Conservation (phyloP, 129 eudicot genomes). For the Lonicera japonica region DNA sequence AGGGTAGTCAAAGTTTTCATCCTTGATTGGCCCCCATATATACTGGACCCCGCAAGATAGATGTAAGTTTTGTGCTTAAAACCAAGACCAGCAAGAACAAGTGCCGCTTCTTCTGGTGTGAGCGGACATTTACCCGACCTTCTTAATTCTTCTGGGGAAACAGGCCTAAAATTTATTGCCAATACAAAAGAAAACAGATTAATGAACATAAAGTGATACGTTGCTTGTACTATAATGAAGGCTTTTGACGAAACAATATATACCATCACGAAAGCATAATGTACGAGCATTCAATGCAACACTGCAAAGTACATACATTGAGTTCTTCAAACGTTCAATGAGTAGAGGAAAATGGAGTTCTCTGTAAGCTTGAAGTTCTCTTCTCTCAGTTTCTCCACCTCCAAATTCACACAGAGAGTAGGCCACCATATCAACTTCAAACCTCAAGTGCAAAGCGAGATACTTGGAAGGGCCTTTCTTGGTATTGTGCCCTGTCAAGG, state of each 20-base stretch:
- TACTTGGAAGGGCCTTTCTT: constrained; percentile 41
- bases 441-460: constrained; percentile 85
- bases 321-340: constrained; percentile 60
- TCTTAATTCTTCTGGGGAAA: constrained; percentile 61
- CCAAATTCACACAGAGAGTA: constrained; percentile 91
- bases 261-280: not conserved
- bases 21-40: constrained; percentile 74
- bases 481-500: constrained; percentile 11
- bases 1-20: constrained; percentile 55
- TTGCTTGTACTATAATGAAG: no score
- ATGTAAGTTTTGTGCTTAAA: constrained; percentile 53
- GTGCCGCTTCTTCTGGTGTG: constrained; percentile 95
- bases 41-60: constrained; percentile 80
- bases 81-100: constrained; percentile 73
- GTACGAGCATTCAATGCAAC: not conserved
- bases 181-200: not conserved
- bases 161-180: constrained; percentile 37
- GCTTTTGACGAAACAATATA: not conserved
- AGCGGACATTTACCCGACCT: constrained; percentile 79
- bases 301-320: constrained; percentile 26
- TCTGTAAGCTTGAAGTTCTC: constrained; percentile 75
- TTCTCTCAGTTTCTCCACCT: constrained; percentile 65
- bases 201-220: no score
- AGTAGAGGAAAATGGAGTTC: constrained; percentile 83
- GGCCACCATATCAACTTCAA: constrained; percentile 96